Evolutionary conservation across 345 rosid species (phyloP), one percentile per base, ranked within the genome.

Genomic region (Rhodamnia argentea): DNA sequence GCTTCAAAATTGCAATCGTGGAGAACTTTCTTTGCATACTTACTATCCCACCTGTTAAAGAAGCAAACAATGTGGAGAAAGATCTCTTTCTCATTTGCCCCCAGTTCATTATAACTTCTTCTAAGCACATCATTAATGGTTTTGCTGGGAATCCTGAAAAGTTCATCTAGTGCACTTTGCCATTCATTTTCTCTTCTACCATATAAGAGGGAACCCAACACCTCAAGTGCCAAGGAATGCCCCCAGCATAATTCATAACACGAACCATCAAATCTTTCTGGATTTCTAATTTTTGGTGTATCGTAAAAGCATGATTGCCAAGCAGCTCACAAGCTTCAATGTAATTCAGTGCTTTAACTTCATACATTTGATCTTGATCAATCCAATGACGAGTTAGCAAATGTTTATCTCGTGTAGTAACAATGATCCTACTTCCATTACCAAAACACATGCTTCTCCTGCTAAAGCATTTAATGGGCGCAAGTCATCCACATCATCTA

Each of bases 171-270:
- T 56, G 59, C 9, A 9, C 59, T 22, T 4, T 56, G 13, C n/a
- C 59, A 56, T 56, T 1, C 13, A 56, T 56, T 0, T 56, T 56
- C n/a, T 56, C n/a, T 1, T 56, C 13, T 56, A 56, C n/a, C 59
- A 56, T 12, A 10, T 3, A 56, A 56, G 59, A 23, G 4, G n/a
- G 59, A 56, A 56, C n/a, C n/a, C 0, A 56, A 2, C n/a, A 23
- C 59, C n/a, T 22, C 59, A 9, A 23, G n/a, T 23, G 10, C 59
- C 10, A 56, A 56, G 59, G 59, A 56, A 56, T 0, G 5, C n/a
- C n/a, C 23, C 1, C 0, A 56, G n/a, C 13, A 23, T 23, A 4
- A 9, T 4, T 56, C 5, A 22, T 0, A 56, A 56, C 5, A 1
- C 13, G 10, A 56, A 4, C 13, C 59, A 56, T 11, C 5, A 56